Percentiles rank a stretch among this genome's conserved stretches.
phyloP scores from a whole-genome alignment of 2,329 filamentous ascomycete species.

The Apiospora marii region DNA sequence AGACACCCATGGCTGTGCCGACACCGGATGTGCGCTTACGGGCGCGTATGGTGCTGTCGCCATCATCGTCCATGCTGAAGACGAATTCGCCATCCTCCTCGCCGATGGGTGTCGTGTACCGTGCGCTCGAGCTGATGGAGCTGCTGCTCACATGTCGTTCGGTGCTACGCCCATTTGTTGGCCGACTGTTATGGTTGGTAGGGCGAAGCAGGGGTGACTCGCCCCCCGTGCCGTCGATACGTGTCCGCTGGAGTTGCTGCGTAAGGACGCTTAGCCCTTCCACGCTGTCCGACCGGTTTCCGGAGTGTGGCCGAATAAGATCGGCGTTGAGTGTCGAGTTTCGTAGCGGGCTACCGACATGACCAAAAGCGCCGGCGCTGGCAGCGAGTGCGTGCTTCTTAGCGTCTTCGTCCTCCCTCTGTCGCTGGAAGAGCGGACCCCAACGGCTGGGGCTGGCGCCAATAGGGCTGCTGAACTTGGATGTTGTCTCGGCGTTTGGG shows the following conservation, averaged over 20 bases:
- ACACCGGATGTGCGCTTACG: conserved; percentile 59
- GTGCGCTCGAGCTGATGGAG: conserved; percentile 64
- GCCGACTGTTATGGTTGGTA: conserved; percentile 50
- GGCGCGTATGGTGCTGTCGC: conserved; percentile 52
- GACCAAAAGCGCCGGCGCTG: conserved; percentile 61
- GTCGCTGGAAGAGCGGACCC: conserved; percentile 67
- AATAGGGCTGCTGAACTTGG: conserved; percentile 68
- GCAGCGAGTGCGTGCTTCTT: conserved; percentile 56
- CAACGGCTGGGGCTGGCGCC: conserved; percentile 68
- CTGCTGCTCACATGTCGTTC: conserved; percentile 68
- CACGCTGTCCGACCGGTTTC: conserved; percentile 52
- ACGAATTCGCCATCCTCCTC: conserved; percentile 71
- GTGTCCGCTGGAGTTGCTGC: conserved; percentile 68
- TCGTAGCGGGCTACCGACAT: conserved; percentile 70
- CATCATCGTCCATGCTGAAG: conserved; percentile 71
- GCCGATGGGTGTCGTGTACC: conserved; percentile 71
- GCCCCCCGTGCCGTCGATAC: conserved; percentile 56
- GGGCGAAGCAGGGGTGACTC: conserved; percentile 59
- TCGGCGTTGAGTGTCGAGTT: conserved; percentile 68
- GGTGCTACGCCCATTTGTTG: conserved; percentile 50
- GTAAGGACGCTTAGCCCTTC: conserved; percentile 66
- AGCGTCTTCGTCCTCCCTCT: conserved; percentile 64
- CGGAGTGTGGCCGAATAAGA: conserved; percentile 52
- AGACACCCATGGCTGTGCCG: conserved; percentile 38
- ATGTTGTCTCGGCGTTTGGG: conserved; percentile 51